These are phyloP conservation scores for Pichia nanzhaoensis DNA, from an alignment of 805 yeast genomes.

Conservation along the genomic window DNA sequence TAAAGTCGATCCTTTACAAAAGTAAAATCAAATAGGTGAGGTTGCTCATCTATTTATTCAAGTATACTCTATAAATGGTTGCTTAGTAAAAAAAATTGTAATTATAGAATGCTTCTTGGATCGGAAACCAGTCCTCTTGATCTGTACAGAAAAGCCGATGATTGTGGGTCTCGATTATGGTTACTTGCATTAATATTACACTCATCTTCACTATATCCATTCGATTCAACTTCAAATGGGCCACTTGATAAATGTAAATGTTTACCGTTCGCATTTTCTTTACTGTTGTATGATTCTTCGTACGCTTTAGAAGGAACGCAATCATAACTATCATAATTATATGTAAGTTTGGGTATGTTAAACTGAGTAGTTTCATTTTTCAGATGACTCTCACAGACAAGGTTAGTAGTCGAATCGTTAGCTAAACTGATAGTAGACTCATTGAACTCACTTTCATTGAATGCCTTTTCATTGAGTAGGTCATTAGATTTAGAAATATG, in stretches of 20 bases:
- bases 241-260: background rate
- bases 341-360: background rate
- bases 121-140: slow-evolving; percentile 3
- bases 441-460: background rate
- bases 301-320: slow-evolving; percentile 6
- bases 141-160: background rate
- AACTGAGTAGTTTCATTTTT: background rate
- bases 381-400: background rate
- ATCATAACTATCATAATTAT: slow-evolving; percentile 1
- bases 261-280: background rate
- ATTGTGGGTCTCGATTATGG: background rate
- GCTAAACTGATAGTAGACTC: background rate
- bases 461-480: background rate
- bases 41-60: too few species aligned
- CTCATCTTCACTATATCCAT: too few species aligned
- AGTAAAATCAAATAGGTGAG: background rate
- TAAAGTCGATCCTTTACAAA: slow-evolving; percentile 5
- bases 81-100: slow-evolving; percentile 3
- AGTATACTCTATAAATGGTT: background rate
- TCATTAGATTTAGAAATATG: background rate
- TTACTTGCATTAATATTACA: background rate
- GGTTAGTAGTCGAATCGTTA: background rate
- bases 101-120: slow-evolving; percentile 1
- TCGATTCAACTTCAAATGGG: too few species aligned
- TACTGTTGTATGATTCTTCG: slow-evolving; percentile 5